These are phyloP conservation scores for Coffea canephora DNA, from an alignment of 257 asterid genomes.

Conservation along the genomic window DNA sequence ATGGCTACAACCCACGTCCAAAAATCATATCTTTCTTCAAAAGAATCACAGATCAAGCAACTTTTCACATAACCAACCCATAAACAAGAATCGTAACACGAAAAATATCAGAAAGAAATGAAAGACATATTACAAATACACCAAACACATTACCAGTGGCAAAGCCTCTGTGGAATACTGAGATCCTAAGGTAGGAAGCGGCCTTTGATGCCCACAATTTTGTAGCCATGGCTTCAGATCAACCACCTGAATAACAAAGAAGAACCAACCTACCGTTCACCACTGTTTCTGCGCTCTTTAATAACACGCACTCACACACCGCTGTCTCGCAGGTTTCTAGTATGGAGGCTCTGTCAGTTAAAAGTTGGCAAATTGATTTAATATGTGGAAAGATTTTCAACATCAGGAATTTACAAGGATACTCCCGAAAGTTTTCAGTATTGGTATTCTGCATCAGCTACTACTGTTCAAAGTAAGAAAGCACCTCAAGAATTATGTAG, in stretches of 20 bases:
- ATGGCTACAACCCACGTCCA: slow-evolving; percentile 19
- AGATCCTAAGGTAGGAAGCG: slow-evolving; percentile 85
- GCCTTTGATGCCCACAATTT: slow-evolving; percentile 72
- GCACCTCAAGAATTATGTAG: background rate
- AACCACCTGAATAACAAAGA: slow-evolving; percentile 9
- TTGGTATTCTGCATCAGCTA: background rate
- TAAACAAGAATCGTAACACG: slow-evolving; percentile 17
- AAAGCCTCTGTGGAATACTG: slow-evolving; percentile 66
- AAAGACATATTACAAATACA: background rate
- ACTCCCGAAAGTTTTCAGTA: background rate
- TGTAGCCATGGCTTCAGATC: slow-evolving; percentile 58
- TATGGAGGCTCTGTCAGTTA: background rate
- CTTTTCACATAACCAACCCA: slow-evolving; percentile 4
- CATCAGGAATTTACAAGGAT: background rate
- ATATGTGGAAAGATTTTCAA: background rate
- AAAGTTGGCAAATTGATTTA: background rate
- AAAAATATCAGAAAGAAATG: slow-evolving; percentile 8
- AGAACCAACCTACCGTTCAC: background rate
- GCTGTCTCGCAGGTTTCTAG: background rate
- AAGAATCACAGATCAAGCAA: slow-evolving; percentile 42
- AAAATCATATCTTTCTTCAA: slow-evolving; percentile 42
- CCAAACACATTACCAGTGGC: slow-evolving; percentile 59
- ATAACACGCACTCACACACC: slow-evolving; percentile 10
- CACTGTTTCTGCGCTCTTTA: slow-evolving; percentile 29
- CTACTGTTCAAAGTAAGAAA: background rate